These are phyloP conservation scores for Paramecium biaurelia DNA, from an alignment of 73 alveolate species.

Conservation along the genomic window DNA sequence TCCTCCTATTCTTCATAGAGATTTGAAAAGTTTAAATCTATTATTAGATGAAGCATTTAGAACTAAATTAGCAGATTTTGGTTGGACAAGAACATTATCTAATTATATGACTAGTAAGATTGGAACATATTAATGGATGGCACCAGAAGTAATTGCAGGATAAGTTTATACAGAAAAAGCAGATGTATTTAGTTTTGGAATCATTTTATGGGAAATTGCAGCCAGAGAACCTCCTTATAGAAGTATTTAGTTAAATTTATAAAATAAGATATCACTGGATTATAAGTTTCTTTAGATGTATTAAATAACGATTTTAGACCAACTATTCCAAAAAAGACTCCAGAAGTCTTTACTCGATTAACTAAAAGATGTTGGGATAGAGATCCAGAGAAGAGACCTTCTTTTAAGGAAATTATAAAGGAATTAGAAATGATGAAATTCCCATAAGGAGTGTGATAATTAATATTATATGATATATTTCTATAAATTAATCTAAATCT, in stretches of 20 bases:
- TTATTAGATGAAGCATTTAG: conserved; percentile 93
- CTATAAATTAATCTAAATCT: background rate
- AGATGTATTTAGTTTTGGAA: conserved; percentile 98
- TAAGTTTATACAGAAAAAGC: conserved; percentile 96
- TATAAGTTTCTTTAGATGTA: conserved; percentile 91
- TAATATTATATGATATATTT: background rate
- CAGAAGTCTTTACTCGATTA: conserved; percentile 88
- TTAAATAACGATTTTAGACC: conserved; percentile 96
- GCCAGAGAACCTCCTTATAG: conserved; percentile 98
- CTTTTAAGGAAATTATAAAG: conserved; percentile 84
- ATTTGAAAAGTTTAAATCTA: conserved; percentile 94
- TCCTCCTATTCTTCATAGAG: conserved; percentile 97
- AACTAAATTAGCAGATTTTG: conserved; percentile 98
- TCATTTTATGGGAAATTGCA: conserved; percentile 97
- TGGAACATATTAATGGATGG: conserved; percentile 99
- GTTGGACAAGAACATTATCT: conserved; percentile 94
- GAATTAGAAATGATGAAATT: conserved; percentile 80
- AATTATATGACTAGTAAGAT: conserved; percentile 95
- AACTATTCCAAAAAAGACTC: conserved; percentile 88
- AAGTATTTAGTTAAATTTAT: background rate
- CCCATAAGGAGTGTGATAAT: conserved; percentile 31
- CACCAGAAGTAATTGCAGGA: conserved; percentile 98
- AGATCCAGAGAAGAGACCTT: conserved; percentile 94
- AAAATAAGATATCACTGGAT: conserved; percentile 85
- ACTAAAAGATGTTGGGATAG: conserved; percentile 96